Evolutionary conservation across 805 yeast genomes (phyloP), one percentile per base, ranked within the genome.

Genomic region (Kuraishia hungarica): DNA sequence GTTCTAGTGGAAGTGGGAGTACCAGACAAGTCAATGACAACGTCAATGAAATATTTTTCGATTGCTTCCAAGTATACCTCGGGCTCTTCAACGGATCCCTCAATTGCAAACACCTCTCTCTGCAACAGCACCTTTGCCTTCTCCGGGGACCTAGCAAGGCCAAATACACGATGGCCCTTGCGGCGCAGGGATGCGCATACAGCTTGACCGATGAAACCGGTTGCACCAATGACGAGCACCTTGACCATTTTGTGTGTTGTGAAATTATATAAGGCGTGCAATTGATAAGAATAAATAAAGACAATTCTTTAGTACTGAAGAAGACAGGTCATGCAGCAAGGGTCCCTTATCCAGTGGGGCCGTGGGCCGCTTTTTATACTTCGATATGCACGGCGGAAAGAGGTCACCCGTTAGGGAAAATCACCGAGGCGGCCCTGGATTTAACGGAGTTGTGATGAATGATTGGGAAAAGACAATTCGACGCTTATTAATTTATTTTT

Each of bases 161-260:
- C 72, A 48, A 64, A 58, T 10, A 69, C 69, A 4, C 52, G 48
- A 58, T 64, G 63, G 47, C 67, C 65, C 51, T 62, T 57, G 29
- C 54, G 54, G 50, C 64, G 59, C 15, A 67, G 58, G 20, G 59
- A 62, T 55, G 65, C 62, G 54, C 64, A 59, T 28, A 62, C 58
- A 57, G 63, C 67, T 22, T 59, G 64, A 7, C 72, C 74, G 46
- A 72, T 62, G 53, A 62, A 71, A 20, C 74, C 73, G 2, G 73
- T 62, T 23, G 71, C 71, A 15, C 72, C 75, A 10, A 70, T 60
- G 35, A 68, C 64, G 51, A 70, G 59, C 6, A 70, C 67, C 28
- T 53, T 24, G 17, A 20, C 29, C 54, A 52, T 52, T 46, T 29
- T 43, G 50, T 21, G 21, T 48, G 93, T 10, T 26, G 29, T 35